Conservation (phyloP, 208 protist genomes). For the Leishmania braziliensis region DNA sequence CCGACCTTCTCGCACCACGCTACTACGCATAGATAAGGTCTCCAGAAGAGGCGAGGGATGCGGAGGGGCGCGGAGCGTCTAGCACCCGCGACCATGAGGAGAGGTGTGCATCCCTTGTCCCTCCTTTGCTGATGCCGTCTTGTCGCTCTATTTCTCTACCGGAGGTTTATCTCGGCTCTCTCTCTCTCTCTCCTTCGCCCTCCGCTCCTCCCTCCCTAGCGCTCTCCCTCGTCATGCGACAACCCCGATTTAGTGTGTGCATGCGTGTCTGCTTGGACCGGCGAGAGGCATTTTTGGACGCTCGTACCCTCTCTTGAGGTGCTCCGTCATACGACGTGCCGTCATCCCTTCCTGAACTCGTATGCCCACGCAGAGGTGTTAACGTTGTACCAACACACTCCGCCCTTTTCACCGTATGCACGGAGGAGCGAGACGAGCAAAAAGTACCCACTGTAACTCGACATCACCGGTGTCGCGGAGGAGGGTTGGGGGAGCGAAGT, state of each 20-base stretch:
- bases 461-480: neutral
- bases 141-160: neutral
- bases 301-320: neutral
- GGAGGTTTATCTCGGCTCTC: neutral
- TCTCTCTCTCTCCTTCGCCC: neutral
- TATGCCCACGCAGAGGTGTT: too few species aligned
- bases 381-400: neutral
- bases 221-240: neutral
- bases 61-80: neutral
- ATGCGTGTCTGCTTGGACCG: neutral
- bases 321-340: neutral
- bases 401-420: slow-evolving; percentile 3
- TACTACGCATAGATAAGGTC: slow-evolving; percentile 65
- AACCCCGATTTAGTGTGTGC: neutral
- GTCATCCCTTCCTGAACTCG: neutral
- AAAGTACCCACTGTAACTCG: neutral
- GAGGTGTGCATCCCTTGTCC: neutral
- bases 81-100: neutral
- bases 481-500: neutral
- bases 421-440: neutral
- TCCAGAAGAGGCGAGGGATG: neutral
- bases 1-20: slow-evolving; percentile 40
- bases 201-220: neutral
- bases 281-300: neutral
- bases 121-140: neutral